Base-by-base conservation (phyloP, 1,139 yeast genomes). In the Kodamaea fungicola region DNA sequence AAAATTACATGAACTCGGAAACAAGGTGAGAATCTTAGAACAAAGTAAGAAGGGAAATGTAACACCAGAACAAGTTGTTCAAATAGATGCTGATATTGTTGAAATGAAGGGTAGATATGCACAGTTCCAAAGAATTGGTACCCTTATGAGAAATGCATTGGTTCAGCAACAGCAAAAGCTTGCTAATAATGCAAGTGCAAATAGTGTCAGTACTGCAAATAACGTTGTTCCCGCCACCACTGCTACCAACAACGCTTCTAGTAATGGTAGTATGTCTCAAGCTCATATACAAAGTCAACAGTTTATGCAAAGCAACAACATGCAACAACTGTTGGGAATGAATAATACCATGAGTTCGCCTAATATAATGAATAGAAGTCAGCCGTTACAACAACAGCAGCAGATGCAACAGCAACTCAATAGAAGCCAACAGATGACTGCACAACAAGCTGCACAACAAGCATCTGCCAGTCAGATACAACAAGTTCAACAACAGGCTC, bases 1-100 rank as follows among this genome's bases (percentile, higher is more conserved):
- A 7, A 53, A 65, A 27, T 52, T 70, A 24, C 59, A 55, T 32
- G 77, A 71, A 35, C 67, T 74, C 39, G 72, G 71, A 35, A 62
- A 70, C 28, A 75, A 70, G 50, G 58, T 55, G 31, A 50, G 46
- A 30, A 53, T 57, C 3, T 55, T 68, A 28, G 67, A 64, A 30
- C 56, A 57, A n/a, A 62, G 62, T 29, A 64, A 62, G 35, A 54
- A 45, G 22, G 61, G 65, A 7, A 51, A 49, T 19, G 38, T 64
- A 3, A 49, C 70, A 2, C 55, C 60, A 1, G 62, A 58, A 7
- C 71, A 67, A 46, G 44, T 52, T 30, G 51, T 61, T 3, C 57
- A 58, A 12, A 56, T 68, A 7, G 74, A 70, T 30, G 53, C 56
- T 34, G 67, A 67, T 46, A 54, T 67, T 28, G 53, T 55, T 10